Percentiles rank a stretch among this genome's conserved stretches.
Evolutionary conservation across 192 early-diverging fungal species (phyloP).

Genomic region (Anaeromyces robustus): DNA sequence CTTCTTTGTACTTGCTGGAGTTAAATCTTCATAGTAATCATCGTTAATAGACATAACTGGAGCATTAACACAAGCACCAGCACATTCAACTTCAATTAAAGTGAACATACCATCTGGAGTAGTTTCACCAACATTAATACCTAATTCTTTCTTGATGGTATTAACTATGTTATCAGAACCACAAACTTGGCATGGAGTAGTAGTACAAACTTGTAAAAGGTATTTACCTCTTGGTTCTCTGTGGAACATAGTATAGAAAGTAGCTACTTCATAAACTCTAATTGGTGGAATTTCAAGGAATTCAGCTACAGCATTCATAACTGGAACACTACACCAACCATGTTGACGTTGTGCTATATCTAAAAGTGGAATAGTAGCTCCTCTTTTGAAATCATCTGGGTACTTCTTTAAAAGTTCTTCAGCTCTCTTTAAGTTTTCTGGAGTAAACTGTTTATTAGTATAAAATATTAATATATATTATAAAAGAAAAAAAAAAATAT

Average conservation of each 20-base stretch:
- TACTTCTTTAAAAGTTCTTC: constrained; percentile 82
- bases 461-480: too few relatives aligned
- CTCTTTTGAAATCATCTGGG: constrained; percentile 20
- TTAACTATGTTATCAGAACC: constrained; percentile 81
- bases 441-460: constrained; percentile 45
- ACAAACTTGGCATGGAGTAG: constrained; percentile 93
- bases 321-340: constrained; percentile 81
- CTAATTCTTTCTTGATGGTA: constrained; percentile 68
- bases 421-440: constrained; percentile 63
- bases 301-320: constrained; percentile 95
- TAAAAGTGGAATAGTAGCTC: constrained; percentile 18
- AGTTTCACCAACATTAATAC: constrained; percentile 88
- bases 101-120: constrained; percentile 89
- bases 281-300: constrained; percentile 91
- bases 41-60: constrained; percentile 96
- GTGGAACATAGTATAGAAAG: constrained; percentile 99
- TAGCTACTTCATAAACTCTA: constrained; percentile 99
- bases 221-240: constrained; percentile 97
- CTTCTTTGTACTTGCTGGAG: constrained; percentile 73
- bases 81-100: constrained; percentile 98
- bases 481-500: too few relatives aligned
- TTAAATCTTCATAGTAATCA: constrained; percentile 98
- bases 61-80: constrained; percentile 95
- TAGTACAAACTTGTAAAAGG: constrained; percentile 97
- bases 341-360: constrained; percentile 92